Conservation (phyloP, 169 alveolate species). For the Neospora caninum region DNA sequence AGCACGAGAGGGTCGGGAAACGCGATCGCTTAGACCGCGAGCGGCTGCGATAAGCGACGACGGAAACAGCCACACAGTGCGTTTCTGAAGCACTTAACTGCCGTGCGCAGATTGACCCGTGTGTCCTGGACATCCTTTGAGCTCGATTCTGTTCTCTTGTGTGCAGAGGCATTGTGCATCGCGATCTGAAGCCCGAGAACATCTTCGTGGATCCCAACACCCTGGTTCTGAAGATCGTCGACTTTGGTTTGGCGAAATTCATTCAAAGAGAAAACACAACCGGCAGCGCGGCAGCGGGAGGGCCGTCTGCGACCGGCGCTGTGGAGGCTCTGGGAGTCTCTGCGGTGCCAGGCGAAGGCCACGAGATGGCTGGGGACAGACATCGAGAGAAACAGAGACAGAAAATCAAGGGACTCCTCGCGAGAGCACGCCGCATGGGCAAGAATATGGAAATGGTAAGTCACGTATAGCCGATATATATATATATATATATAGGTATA, state of each 20-base stretch:
- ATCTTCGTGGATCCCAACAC: constrained; percentile 86
- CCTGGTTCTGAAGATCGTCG: constrained; percentile 85
- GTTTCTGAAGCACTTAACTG: too few species aligned
- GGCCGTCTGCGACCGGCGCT: not conserved
- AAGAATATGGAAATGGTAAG: constrained; percentile 57
- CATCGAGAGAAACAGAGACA: not conserved
- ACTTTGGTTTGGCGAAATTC: constrained; percentile 88
- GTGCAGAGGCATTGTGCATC: constrained; percentile 84
- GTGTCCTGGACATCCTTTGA: too few species aligned
- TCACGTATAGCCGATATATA: not conserved
- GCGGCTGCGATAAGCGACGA: too few species aligned
- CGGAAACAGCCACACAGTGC: too few species aligned
- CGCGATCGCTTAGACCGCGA: too few species aligned
- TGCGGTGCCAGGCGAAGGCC: not conserved
- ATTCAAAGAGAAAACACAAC: constrained; percentile 71
- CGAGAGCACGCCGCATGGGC: not conserved
- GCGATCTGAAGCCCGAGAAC: constrained; percentile 92
- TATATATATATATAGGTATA: not conserved
- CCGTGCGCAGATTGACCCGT: too few species aligned
- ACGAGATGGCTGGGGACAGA: not conserved
- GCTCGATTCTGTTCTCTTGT: not conserved
- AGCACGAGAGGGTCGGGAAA: too few species aligned
- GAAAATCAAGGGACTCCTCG: not conserved
- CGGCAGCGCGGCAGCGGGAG: not conserved
- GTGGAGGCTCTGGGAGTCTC: not conserved